Conservation (phyloP, 495 filamentous ascomycete genomes). For the Penicillium angulare region DNA sequence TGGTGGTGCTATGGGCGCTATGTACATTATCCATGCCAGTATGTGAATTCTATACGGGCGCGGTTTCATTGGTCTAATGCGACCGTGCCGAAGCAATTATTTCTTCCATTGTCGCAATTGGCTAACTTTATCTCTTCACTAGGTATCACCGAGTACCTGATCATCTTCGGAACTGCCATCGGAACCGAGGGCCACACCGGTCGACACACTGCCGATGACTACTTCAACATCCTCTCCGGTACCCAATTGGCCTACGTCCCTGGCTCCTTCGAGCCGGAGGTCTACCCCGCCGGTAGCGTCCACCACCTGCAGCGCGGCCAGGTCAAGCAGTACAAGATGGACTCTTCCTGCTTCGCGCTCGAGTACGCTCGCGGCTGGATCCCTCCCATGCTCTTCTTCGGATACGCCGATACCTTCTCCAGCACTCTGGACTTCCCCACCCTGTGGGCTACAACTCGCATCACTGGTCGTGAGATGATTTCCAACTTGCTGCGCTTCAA, state of each 20-base stretch:
- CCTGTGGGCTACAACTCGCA: conserved; percentile 68
- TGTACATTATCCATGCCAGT: conserved; percentile 88
- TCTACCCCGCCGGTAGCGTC: conserved; percentile 71
- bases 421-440: conserved; percentile 77
- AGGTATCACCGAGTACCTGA: conserved; percentile 74
- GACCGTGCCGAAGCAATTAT: too few species aligned
- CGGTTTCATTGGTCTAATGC: too few species aligned
- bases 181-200: conserved; percentile 87
- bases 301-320: conserved; percentile 74
- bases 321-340: conserved; percentile 86
- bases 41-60: conserved; percentile 21
- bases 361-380: conserved; percentile 91
- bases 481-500: conserved; percentile 67
- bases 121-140: conserved; percentile 12
- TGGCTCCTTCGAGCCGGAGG: conserved; percentile 66
- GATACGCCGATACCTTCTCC: conserved; percentile 73
- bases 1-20: conserved; percentile 82
- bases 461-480: conserved; percentile 74
- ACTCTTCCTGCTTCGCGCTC: conserved; percentile 75
- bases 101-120: not conserved
- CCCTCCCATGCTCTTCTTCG: conserved; percentile 85
- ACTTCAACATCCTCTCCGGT: conserved; percentile 84
- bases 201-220: conserved; percentile 86
- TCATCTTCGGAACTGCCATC: conserved; percentile 79
- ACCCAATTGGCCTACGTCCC: conserved; percentile 71